Evolutionary conservation across 306 rosid species (phyloP).

Genomic region (Inga leiocalycina): DNA sequence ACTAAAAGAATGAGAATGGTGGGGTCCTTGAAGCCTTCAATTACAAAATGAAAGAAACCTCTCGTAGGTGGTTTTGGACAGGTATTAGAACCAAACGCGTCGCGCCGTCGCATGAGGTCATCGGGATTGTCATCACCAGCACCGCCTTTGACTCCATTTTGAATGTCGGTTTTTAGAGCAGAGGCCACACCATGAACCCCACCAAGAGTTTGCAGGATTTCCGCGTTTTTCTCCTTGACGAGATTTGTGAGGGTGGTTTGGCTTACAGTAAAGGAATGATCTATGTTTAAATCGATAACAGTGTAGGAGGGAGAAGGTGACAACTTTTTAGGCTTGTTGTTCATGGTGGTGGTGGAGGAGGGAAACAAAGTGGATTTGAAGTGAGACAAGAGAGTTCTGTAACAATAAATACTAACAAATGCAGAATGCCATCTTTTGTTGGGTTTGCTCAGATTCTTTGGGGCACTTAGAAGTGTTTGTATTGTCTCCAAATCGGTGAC

Average conservation of each 20-base stretch:
- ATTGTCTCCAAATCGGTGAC: background rate
- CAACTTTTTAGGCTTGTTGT: background rate
- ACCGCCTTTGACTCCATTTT: background rate
- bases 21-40: constrained; percentile 41
- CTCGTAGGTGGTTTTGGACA: constrained; percentile 36
- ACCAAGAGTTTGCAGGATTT: background rate
- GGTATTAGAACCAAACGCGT: constrained; percentile 39
- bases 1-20: constrained; percentile 41
- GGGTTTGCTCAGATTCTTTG: background rate
- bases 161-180: background rate
- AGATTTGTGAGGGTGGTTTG: background rate
- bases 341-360: background rate
- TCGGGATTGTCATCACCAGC: background rate
- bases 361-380: background rate
- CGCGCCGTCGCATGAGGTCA: constrained; percentile 3
- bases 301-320: constrained; percentile 23
- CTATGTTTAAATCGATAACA: background rate
- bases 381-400: constrained; percentile 11
- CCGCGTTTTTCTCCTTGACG: background rate
- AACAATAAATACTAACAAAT: constrained; percentile 44
- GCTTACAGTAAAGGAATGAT: background rate
- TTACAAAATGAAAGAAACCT: constrained; percentile 36
- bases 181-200: background rate
- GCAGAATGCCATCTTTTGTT: constrained; percentile 46
- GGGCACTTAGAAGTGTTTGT: background rate